These are phyloP conservation scores for Ciborinia camelliae DNA, from an alignment of 2,329 filamentous ascomycete genomes.

Conservation along the genomic window DNA sequence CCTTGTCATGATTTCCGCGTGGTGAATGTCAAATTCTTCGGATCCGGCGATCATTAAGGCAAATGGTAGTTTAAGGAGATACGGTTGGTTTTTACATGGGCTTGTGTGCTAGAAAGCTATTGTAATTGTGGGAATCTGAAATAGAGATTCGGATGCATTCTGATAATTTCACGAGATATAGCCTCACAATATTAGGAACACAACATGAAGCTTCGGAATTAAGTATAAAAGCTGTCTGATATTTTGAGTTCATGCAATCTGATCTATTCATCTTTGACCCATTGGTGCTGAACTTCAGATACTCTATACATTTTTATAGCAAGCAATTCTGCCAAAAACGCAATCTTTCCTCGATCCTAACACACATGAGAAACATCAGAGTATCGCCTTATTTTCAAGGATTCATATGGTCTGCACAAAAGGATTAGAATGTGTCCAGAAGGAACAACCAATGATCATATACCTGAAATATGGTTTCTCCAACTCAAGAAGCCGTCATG, in stretches of 20 bases:
- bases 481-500: conserved; percentile 50
- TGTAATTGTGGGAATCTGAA: neutral
- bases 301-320: conserved; percentile 9
- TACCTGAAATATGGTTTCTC: conserved; percentile 25
- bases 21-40: neutral
- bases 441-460: neutral
- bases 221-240: conserved; percentile 13
- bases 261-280: conserved; percentile 11
- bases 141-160: neutral
- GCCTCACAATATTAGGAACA: neutral
- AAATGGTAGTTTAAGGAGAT: neutral
- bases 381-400: conserved; percentile 17
- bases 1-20: conserved; percentile 2
- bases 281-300: conserved; percentile 16
- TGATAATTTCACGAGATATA: neutral
- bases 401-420: conserved; percentile 11
- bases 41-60: conserved; percentile 2
- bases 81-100: neutral
- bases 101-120: neutral
- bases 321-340: conserved; percentile 20
- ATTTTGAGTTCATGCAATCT: conserved; percentile 9
- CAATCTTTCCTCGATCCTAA: conserved; percentile 19
- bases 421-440: neutral
- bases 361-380: conserved; percentile 20
- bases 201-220: neutral